Conservation (phyloP, 352 stramenopile genomes). For the Globisporangium heterothallicum region DNA sequence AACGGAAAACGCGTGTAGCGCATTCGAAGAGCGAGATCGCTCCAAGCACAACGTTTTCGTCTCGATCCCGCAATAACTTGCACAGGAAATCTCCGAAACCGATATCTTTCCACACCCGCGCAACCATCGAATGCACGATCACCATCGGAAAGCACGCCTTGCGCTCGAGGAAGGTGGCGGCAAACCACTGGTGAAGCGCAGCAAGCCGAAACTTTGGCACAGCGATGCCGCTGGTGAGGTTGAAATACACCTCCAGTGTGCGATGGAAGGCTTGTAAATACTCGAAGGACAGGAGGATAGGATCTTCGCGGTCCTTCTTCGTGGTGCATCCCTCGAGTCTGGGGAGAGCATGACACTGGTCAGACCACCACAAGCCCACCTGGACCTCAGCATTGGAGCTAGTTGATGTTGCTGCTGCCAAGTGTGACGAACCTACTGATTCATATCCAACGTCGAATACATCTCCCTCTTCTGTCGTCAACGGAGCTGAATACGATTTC, state of each 20-base stretch:
- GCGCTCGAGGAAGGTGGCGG: slow-evolving; percentile 23
- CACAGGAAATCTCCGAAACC: slow-evolving; percentile 19
- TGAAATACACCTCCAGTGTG: slow-evolving; percentile 41
- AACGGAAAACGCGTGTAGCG: slow-evolving; percentile 33
- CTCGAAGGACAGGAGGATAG: slow-evolving; percentile 1
- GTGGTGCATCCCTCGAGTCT: background rate
- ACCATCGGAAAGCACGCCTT: slow-evolving; percentile 21
- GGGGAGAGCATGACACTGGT: background rate
- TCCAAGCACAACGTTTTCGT: slow-evolving; percentile 30
- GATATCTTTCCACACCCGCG: slow-evolving; percentile 26
- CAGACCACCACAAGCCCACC: background rate
- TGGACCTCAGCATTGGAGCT: background rate
- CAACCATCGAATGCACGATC: slow-evolving; percentile 16
- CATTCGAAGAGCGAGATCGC: slow-evolving; percentile 33
- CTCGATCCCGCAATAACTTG: slow-evolving; percentile 25
- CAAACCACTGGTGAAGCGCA: slow-evolving; percentile 32
- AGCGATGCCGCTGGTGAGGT: slow-evolving; percentile 22
- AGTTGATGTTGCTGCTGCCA: background rate
- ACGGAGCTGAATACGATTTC: background rate
- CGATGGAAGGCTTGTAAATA: slow-evolving; percentile 22
- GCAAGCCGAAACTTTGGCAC: slow-evolving; percentile 37
- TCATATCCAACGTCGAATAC: background rate
- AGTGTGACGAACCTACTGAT: background rate
- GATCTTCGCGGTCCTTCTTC: background rate
- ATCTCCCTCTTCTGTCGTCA: background rate